phyloP scores from a whole-genome alignment of 257 asterid species.

The Fraxinus anomala region DNA sequence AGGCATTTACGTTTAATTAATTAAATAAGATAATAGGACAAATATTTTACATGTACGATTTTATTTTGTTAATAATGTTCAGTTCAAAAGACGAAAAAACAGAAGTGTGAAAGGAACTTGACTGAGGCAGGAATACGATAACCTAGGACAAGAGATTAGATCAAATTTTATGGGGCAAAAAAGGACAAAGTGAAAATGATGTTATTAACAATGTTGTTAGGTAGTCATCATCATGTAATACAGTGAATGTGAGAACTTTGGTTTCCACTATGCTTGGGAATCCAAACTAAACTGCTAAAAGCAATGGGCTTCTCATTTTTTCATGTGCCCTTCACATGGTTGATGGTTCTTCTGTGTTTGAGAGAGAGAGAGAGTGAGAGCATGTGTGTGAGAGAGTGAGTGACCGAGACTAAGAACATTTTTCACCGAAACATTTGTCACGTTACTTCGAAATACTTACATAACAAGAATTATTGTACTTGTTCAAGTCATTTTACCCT shows the following conservation, averaged over 20 bases:
- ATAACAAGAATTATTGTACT: too few relatives aligned
- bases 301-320: slow-evolving; percentile 37
- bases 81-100: background rate
- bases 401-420: too few relatives aligned
- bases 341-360: background rate
- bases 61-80: too few relatives aligned
- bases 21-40: background rate
- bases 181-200: slow-evolving; percentile 2
- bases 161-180: background rate
- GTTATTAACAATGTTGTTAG: background rate
- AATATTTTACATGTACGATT: background rate
- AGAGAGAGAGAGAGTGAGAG: background rate
- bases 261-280: slow-evolving; percentile 56
- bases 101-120: background rate
- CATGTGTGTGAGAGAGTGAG: too few relatives aligned
- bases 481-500: too few relatives aligned
- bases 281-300: slow-evolving; percentile 44
- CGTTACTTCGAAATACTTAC: too few relatives aligned
- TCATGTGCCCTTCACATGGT: slow-evolving; percentile 40
- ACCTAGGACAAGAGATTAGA: background rate
- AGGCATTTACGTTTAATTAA: too few relatives aligned
- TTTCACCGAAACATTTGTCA: too few relatives aligned
- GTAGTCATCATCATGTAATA: background rate
- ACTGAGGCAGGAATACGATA: background rate
- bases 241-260: background rate